phyloP scores from a whole-genome alignment of 192 early-diverging fungal species.

The Coemansia umbellata region DNA sequence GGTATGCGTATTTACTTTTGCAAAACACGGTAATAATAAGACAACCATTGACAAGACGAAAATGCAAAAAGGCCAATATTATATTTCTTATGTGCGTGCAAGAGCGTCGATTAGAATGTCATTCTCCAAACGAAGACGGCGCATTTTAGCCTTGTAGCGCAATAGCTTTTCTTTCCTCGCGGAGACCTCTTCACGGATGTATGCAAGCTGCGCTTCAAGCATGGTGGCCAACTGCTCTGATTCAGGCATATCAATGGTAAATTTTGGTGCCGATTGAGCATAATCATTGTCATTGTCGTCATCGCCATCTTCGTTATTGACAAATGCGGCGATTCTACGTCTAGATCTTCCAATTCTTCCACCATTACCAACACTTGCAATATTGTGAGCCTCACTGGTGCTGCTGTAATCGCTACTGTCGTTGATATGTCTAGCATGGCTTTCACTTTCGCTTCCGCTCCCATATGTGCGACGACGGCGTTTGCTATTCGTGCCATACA shows the following conservation, averaged over 20 bases:
- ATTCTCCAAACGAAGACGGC: slow-evolving; percentile 37
- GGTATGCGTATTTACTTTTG: too few relatives aligned
- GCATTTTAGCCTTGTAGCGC: slow-evolving; percentile 16
- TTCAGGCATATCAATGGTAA: background rate
- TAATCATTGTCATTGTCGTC: background rate
- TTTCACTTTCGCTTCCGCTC: too few relatives aligned
- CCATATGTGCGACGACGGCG: background rate
- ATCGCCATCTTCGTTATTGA: background rate
- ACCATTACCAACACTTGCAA: too few relatives aligned
- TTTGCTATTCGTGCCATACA: too few relatives aligned
- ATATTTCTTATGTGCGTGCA: slow-evolving; percentile 3
- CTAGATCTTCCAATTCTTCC: too few relatives aligned
- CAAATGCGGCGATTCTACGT: too few relatives aligned
- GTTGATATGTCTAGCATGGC: too few relatives aligned
- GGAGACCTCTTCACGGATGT: slow-evolving; percentile 21
- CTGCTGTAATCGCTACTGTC: too few relatives aligned
- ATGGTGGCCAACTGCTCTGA: slow-evolving; percentile 7
- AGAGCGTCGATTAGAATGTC: slow-evolving; percentile 34
- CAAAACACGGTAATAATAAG: too few relatives aligned
- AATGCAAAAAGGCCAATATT: too few relatives aligned
- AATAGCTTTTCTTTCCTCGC: slow-evolving; percentile 13
- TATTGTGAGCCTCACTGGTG: too few relatives aligned
- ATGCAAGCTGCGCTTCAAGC: slow-evolving; percentile 27
- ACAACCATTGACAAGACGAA: too few relatives aligned
- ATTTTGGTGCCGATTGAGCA: background rate